Evolutionary conservation across 164 flowering plant species (phyloP).

Genomic region (Sextonia rubra): DNA sequence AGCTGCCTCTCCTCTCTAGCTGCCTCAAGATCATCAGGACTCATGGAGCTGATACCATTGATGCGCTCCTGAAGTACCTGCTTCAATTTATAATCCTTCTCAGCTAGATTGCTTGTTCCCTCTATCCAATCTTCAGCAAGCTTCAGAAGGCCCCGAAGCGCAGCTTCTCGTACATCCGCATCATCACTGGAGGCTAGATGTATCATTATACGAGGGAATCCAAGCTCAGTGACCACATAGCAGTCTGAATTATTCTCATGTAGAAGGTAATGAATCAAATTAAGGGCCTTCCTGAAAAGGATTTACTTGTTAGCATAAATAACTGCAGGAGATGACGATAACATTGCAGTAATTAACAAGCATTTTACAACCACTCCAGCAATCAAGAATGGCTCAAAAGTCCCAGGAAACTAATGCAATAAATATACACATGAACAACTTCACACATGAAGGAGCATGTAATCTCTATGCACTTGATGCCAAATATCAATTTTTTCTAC

Average conservation of each 20-base stretch:
- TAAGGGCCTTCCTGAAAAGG: slow-evolving; percentile 83
- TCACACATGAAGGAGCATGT: no score
- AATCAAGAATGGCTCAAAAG: no score
- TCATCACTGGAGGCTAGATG: slow-evolving; percentile 85
- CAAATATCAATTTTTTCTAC: no score
- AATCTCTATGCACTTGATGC: no score
- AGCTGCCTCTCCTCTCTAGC: slow-evolving; percentile 85
- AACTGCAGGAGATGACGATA: background rate
- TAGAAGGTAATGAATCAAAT: slow-evolving; percentile 76
- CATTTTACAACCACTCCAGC: no score
- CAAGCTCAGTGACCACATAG: slow-evolving; percentile 52
- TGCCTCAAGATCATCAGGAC: slow-evolving; percentile 76
- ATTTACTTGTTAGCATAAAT: background rate
- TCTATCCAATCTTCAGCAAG: slow-evolving; percentile 41
- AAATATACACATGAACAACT: no score
- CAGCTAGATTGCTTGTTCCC: slow-evolving; percentile 19
- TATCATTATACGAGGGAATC: slow-evolving; percentile 76
- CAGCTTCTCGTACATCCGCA: slow-evolving; percentile 83
- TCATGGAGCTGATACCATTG: slow-evolving; percentile 59
- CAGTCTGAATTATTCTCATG: slow-evolving; percentile 70
- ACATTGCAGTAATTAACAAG: background rate
- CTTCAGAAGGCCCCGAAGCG: slow-evolving; percentile 75
- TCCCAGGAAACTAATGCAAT: no score
- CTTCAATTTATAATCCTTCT: slow-evolving; percentile 59
- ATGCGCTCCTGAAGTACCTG: slow-evolving; percentile 71